Evolutionary conservation across 1,284 basidiomycete genomes (phyloP).

Genomic region (Trametes hirsuta): DNA sequence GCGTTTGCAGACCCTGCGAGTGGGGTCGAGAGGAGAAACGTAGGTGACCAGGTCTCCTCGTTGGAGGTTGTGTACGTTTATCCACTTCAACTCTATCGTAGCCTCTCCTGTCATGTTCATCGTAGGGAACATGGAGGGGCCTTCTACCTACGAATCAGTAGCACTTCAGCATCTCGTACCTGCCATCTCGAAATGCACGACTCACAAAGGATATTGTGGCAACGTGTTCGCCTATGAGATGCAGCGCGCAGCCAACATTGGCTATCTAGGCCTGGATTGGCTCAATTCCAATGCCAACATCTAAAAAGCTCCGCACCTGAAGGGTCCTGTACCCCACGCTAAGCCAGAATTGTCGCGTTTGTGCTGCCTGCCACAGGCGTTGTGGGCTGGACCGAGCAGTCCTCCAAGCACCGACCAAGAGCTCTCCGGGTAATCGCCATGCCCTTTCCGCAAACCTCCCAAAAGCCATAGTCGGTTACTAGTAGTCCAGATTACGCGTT

Average conservation of each 20-base stretch:
- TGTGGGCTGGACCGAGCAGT: background rate
- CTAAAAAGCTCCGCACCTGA: background rate
- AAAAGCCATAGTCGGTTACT: background rate
- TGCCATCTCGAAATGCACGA: background rate
- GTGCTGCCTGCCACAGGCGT: too few relatives aligned
- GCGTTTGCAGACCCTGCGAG: conserved; percentile 84
- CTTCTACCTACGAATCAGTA: conserved; percentile 42
- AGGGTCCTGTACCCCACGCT: conserved; percentile 3
- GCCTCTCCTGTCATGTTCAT: conserved; percentile 63
- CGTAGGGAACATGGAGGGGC: conserved; percentile 91
- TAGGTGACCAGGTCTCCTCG: conserved; percentile 87
- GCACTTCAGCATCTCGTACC: background rate
- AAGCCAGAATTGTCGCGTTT: background rate
- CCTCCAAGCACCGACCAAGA: background rate
- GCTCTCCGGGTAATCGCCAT: too few relatives aligned
- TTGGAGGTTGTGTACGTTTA: conserved; percentile 53
- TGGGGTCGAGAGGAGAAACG: conserved; percentile 74
- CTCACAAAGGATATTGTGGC: conserved; percentile 56
- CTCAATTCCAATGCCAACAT: background rate
- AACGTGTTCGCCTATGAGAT: conserved; percentile 64
- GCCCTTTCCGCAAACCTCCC: background rate
- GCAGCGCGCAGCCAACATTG: conserved; percentile 56
- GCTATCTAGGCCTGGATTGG: conserved; percentile 32
- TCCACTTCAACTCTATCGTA: conserved; percentile 64
- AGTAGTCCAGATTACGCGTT: background rate